Evolutionary conservation across 2,329 filamentous ascomycete species (phyloP).

Genomic region (Penicillium decumbens): DNA sequence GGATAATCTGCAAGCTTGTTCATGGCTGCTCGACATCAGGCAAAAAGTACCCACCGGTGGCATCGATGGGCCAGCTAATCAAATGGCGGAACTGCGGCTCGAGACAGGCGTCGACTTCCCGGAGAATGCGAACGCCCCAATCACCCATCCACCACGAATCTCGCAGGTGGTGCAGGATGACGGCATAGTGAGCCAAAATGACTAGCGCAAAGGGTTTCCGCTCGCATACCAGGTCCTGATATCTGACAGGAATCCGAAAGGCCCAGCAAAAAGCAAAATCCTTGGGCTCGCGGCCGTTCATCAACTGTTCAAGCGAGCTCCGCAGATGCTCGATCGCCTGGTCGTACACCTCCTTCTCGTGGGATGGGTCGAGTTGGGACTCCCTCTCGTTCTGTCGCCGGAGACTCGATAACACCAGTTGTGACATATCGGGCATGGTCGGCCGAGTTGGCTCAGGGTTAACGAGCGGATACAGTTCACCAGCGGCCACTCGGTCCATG

Average conservation of each 20-base stretch:
- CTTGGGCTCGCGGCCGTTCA: slow-evolving; percentile 28
- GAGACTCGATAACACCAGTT: slow-evolving; percentile 27
- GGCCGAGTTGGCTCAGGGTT: slow-evolving; percentile 19
- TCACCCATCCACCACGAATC: slow-evolving; percentile 66
- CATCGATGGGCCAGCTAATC: slow-evolving; percentile 34
- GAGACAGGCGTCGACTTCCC: slow-evolving; percentile 48
- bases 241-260: slow-evolving; percentile 58
- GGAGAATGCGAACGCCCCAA: slow-evolving; percentile 61
- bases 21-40: slow-evolving; percentile 1
- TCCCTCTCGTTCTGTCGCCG: slow-evolving; percentile 24
- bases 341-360: slow-evolving; percentile 28
- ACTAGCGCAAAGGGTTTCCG: slow-evolving; percentile 41
- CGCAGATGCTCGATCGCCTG: slow-evolving; percentile 27
- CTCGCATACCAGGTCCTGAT: slow-evolving; percentile 46
- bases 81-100: slow-evolving; percentile 26
- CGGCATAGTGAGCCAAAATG: slow-evolving; percentile 43
- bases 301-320: slow-evolving; percentile 26
- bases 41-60: slow-evolving; percentile 31
- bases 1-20: not conserved
- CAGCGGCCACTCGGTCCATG: slow-evolving; percentile 22
- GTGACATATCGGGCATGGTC: slow-evolving; percentile 36
- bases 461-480: slow-evolving; percentile 28
- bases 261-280: slow-evolving; percentile 52
- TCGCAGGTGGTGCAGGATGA: slow-evolving; percentile 56
- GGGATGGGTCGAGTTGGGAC: slow-evolving; percentile 17